Percentiles rank a stretch among this genome's conserved stretches.
These are phyloP conservation scores for Tetrapisispora iriomotensis DNA, from an alignment of 805 yeast species.

Conservation along the genomic window DNA sequence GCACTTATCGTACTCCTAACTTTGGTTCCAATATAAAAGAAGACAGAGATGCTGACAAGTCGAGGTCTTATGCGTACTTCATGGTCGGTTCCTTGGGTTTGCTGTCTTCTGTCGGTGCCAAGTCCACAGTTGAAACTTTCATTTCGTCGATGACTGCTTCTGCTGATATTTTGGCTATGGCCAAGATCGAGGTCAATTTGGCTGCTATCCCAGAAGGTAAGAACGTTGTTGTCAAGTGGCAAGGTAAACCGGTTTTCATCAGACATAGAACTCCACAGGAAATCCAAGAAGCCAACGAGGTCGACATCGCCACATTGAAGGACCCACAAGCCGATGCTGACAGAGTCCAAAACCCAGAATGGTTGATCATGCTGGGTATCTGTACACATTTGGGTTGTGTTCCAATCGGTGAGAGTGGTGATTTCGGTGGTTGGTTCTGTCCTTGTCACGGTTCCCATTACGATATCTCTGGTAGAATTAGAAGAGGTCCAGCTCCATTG, in stretches of 20 bases:
- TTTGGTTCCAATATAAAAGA: slow-evolving; percentile 71
- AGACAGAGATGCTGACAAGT: slow-evolving; percentile 57
- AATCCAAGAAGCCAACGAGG: slow-evolving; percentile 85
- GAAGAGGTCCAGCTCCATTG: slow-evolving; percentile 99
- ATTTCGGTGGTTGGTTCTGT: slow-evolving; percentile 99
- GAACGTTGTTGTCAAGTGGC: slow-evolving; percentile 98
- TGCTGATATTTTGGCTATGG: slow-evolving; percentile 98
- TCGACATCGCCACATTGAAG: slow-evolving; percentile 69
- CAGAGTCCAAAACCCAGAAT: slow-evolving; percentile 93
- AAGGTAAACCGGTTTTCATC: slow-evolving; percentile 98
- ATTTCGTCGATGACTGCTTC: slow-evolving; percentile 92
- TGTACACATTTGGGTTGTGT: slow-evolving; percentile 99
- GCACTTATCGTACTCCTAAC: slow-evolving; percentile 82
- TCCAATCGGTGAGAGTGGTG: slow-evolving; percentile 99
- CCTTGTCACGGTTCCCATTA: slow-evolving; percentile 99
- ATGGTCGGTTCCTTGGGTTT: slow-evolving; percentile 95
- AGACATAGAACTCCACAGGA: slow-evolving; percentile 95
- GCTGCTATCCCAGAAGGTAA: slow-evolving; percentile 93
- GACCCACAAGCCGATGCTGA: slow-evolving; percentile 91
- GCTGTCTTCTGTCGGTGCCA: slow-evolving; percentile 87
- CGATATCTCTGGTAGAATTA: slow-evolving; percentile 99
- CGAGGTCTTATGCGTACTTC: slow-evolving; percentile 87
- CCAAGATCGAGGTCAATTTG: slow-evolving; percentile 95
- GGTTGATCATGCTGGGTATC: slow-evolving; percentile 98
- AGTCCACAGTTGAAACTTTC: slow-evolving; percentile 90